phyloP scores from a whole-genome alignment of 208 protist genomes.

The Leptomonas pyrrhocoris region DNA sequence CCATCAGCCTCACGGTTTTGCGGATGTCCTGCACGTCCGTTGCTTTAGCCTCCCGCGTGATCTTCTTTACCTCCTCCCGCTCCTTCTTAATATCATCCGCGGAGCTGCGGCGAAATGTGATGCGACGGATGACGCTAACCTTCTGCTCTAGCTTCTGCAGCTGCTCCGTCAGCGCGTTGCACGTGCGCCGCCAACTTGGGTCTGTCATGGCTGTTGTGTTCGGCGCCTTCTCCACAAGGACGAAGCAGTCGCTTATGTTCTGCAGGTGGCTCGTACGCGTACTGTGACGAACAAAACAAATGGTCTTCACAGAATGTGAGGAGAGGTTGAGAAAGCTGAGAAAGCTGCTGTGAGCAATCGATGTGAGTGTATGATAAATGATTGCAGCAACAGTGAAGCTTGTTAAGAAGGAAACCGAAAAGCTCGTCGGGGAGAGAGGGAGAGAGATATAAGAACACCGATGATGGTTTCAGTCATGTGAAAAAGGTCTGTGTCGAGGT shows the following conservation, averaged over 20 bases:
- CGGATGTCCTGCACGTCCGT: constrained; percentile 78
- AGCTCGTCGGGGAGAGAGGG: no score
- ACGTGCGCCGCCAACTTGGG: constrained; percentile 73
- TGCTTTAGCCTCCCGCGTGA: constrained; percentile 54
- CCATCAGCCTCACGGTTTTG: constrained; percentile 65
- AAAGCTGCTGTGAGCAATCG: no score
- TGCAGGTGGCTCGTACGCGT: no score
- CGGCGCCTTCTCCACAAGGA: neutral
- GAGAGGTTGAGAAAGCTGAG: neutral
- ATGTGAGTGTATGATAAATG: no score
- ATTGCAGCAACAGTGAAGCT: no score
- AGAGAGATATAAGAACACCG: no score
- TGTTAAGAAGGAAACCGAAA: no score
- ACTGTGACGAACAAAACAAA: no score
- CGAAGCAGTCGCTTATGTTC: no score
- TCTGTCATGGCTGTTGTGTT: constrained; percentile 9
- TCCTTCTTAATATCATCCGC: constrained; percentile 73
- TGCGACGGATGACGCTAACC: constrained; percentile 65
- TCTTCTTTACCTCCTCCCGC: constrained; percentile 71
- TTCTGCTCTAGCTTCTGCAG: constrained; percentile 70
- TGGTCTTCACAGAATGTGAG: neutral
- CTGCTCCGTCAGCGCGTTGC: constrained; percentile 60
- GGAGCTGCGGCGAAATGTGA: constrained; percentile 75
- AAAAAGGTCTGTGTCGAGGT: no score
- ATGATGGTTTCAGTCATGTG: no score